These are phyloP conservation scores for Fraxinus greggii DNA, from an alignment of 305 asterid species.

Conservation along the genomic window DNA sequence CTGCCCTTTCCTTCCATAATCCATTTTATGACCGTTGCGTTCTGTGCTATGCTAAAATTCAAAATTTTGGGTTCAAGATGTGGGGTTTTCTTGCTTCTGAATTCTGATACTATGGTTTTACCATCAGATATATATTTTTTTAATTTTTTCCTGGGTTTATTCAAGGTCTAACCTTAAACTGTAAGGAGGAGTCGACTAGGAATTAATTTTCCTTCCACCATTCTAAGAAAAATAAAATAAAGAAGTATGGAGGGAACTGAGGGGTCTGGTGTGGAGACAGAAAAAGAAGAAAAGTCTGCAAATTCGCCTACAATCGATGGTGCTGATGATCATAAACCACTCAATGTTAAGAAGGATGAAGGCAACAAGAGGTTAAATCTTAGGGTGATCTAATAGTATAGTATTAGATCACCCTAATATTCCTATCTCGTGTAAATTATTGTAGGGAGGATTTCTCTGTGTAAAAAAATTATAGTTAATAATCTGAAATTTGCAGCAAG, in stretches of 20 bases:
- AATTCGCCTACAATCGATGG: neutral
- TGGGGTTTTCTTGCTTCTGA: neutral
- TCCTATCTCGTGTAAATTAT: neutral
- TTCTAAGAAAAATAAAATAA: neutral
- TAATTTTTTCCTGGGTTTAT: neutral
- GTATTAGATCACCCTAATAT: neutral
- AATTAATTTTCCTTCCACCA: neutral
- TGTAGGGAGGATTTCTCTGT: neutral
- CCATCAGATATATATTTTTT: neutral
- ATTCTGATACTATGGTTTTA: neutral
- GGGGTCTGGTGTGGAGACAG: slow-evolving; percentile 12
- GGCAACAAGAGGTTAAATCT: neutral
- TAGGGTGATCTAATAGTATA: neutral
- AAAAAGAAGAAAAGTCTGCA: slow-evolving; percentile 15
- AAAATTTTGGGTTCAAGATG: neutral
- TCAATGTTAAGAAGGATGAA: neutral
- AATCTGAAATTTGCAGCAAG: neutral
- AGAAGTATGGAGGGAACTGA: slow-evolving; percentile 22
- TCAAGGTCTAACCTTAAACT: neutral
- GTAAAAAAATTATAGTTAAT: neutral
- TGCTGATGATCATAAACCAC: slow-evolving; percentile 35
- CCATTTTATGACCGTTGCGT: slow-evolving; percentile 29
- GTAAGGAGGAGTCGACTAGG: neutral
- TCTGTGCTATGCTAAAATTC: neutral
- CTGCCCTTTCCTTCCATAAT: slow-evolving; percentile 29